Evolutionary conservation across 306 rosid species (phyloP).

Genomic region (Pyrus bretschneideri): DNA sequence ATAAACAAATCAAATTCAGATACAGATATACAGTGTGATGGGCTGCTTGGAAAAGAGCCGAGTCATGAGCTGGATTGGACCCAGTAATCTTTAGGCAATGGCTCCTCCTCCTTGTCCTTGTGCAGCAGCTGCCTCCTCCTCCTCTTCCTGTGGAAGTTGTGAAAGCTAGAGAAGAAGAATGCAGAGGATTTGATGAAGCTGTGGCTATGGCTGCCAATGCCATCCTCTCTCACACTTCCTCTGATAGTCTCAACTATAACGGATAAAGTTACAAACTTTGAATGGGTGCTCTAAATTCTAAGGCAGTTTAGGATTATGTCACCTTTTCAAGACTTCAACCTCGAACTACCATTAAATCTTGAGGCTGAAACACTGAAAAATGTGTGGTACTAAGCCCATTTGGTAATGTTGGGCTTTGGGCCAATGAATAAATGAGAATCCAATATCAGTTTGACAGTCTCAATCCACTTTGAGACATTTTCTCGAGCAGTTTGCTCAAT

Average conservation of each 20-base stretch:
- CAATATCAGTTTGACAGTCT: not conserved
- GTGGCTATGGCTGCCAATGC: constrained; percentile 6
- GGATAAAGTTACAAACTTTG: not conserved
- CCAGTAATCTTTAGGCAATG: constrained; percentile 35
- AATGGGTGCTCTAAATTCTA: not conserved
- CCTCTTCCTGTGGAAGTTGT: not conserved
- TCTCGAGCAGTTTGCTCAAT: too few relatives aligned
- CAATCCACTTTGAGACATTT: too few relatives aligned
- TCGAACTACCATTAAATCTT: not conserved
- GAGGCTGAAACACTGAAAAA: not conserved
- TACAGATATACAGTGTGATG: constrained; percentile 50
- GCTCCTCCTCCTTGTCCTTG: constrained; percentile 1
- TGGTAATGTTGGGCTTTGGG: not conserved
- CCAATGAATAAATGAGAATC: not conserved
- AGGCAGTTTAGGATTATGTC: not conserved
- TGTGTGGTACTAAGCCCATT: not conserved
- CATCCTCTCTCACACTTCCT: constrained; percentile 1
- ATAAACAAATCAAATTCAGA: not conserved
- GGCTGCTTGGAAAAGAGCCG: constrained; percentile 73
- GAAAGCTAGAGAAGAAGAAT: constrained; percentile 21
- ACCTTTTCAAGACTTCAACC: not conserved
- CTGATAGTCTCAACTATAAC: not conserved
- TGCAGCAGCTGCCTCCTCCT: not conserved
- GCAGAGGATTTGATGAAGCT: constrained; percentile 17
- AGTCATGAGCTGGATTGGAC: constrained; percentile 55